Percentiles rank a stretch among this genome's conserved stretches.
phyloP scores from a whole-genome alignment of 148 eudicot species.

The Camellia lanceoleosa region DNA sequence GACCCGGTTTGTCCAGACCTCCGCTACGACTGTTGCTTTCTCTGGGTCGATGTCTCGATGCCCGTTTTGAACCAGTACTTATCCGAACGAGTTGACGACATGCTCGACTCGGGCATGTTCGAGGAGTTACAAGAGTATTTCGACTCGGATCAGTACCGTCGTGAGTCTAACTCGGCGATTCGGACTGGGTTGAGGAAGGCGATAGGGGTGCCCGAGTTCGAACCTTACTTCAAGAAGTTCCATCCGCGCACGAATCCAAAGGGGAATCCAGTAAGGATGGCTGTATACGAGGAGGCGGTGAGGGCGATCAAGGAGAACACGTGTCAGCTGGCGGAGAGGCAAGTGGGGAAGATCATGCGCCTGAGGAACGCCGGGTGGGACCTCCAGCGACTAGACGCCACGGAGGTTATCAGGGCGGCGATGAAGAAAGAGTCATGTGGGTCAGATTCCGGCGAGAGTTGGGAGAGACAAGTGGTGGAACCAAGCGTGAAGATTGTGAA shows the following conservation, averaged over 20 bases:
- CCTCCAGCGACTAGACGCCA: slow-evolving; percentile 59
- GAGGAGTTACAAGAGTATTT: slow-evolving; percentile 51
- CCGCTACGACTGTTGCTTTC: slow-evolving; percentile 63
- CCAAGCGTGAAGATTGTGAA: slow-evolving; percentile 83
- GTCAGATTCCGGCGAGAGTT: slow-evolving; percentile 27
- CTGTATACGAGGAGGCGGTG: slow-evolving; percentile 56
- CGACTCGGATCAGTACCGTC: slow-evolving; percentile 17
- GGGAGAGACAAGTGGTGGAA: slow-evolving; percentile 63
- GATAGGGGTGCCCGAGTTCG: slow-evolving; percentile 84
- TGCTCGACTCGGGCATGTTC: slow-evolving; percentile 76
- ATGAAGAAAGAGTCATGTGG: slow-evolving; percentile 22
- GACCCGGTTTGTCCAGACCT: slow-evolving; percentile 29
- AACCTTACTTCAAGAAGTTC: slow-evolving; percentile 34
- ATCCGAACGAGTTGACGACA: slow-evolving; percentile 69
- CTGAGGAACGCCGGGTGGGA: slow-evolving; percentile 60
- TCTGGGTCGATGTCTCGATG: slow-evolving; percentile 62
- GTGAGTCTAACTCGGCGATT: slow-evolving; percentile 7
- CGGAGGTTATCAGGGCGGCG: slow-evolving; percentile 56
- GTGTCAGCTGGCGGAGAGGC: slow-evolving; percentile 64
- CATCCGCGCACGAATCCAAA: neutral
- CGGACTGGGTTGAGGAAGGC: slow-evolving; percentile 54
- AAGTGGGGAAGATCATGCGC: slow-evolving; percentile 73
- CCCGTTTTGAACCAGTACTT: slow-evolving; percentile 51
- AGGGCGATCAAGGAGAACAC: slow-evolving; percentile 71
- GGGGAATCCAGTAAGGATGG: slow-evolving; percentile 16